Percentiles rank a stretch among this genome's conserved stretches.
Evolutionary conservation across 176 grass and related monocot genomes (phyloP).

Genomic region (Juncus inflexus): DNA sequence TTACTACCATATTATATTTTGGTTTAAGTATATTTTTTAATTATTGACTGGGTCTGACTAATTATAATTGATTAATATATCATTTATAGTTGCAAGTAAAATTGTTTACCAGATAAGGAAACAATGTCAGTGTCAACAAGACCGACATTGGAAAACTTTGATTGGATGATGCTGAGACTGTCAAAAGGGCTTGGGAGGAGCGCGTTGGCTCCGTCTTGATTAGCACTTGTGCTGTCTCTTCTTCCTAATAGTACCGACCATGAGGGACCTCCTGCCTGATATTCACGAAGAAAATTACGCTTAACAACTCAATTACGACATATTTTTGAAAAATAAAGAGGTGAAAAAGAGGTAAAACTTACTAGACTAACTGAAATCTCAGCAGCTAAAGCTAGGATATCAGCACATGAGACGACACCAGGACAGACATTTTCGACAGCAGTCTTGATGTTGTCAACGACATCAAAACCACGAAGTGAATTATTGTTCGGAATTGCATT

Average conservation of each 20-base stretch:
- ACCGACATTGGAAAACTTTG: conserved; percentile 63
- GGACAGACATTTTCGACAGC: conserved; percentile 64
- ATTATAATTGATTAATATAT: too few relatives aligned
- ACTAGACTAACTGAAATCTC: conserved; percentile 67
- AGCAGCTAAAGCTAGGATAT: conserved; percentile 75
- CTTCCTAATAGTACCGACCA: conserved; percentile 64
- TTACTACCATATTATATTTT: too few relatives aligned
- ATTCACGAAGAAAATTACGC: too few relatives aligned
- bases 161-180: conserved; percentile 43
- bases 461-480: conserved; percentile 59
- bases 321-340: background rate
- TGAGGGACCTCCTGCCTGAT: conserved; percentile 63
- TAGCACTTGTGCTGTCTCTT: conserved; percentile 63
- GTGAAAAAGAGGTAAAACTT: background rate
- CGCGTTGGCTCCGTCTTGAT: conserved; percentile 40
- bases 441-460: conserved; percentile 66
- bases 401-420: conserved; percentile 79
- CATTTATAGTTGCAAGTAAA: too few relatives aligned
- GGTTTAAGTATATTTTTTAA: too few relatives aligned
- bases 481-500: conserved; percentile 61
- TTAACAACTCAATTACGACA: too few relatives aligned
- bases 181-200: conserved; percentile 63
- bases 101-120: conserved; percentile 58
- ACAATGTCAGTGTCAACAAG: conserved; percentile 67
- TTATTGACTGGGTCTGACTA: too few relatives aligned